Evolutionary conservation across 768 basidiomycete species (phyloP), one percentile per base, ranked within the genome.

Genomic region (Hirschioporus abietinus): DNA sequence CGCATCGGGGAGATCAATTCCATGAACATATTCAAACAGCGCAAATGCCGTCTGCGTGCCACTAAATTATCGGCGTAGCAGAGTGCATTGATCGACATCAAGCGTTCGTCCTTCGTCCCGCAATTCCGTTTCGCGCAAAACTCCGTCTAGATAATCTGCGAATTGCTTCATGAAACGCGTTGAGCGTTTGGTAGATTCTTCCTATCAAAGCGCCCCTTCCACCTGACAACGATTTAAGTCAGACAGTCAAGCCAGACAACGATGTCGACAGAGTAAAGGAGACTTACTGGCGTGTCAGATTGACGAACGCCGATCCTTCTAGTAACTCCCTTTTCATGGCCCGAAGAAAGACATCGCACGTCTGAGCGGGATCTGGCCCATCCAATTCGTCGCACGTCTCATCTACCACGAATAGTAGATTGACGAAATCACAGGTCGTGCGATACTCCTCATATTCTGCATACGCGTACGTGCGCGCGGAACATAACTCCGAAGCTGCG

Each of bases 321-420:
- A 63, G 18, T 7, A 63, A 27, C 12, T 35, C 26, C 61, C 18
- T 18, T 20, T 18, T 18, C 80, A 89, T 80, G 15, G 83, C 83
- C 66, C 83, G 80, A 62, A 85, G 75, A 68, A 84, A 84, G 27
- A 82, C 78, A 61, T 82, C 77, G n/a, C 86, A 84, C 26, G 85
- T 88, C 27, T 76, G 76, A 60, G 78, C 78, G 57, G 69, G 67
- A n/a, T 67, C 67, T 23, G 57, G 59, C 15, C 65, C 65, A 17
- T 61, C 60, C 36, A 66, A 65, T 26, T 66, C 67, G 30, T 70
- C 69, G 64, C 69, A 68, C 60, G 66, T 63, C 26, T 70, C 69
- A 62, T 70, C 69, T 42, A 70, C 23, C 10, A 64, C 63, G 42
- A 70, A 66, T 25, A 68, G 64, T 12, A 70, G 58, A 63, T 66